Conservation (phyloP, 2,329 filamentous ascomycete genomes). For the Endoconidiophora polonica region DNA sequence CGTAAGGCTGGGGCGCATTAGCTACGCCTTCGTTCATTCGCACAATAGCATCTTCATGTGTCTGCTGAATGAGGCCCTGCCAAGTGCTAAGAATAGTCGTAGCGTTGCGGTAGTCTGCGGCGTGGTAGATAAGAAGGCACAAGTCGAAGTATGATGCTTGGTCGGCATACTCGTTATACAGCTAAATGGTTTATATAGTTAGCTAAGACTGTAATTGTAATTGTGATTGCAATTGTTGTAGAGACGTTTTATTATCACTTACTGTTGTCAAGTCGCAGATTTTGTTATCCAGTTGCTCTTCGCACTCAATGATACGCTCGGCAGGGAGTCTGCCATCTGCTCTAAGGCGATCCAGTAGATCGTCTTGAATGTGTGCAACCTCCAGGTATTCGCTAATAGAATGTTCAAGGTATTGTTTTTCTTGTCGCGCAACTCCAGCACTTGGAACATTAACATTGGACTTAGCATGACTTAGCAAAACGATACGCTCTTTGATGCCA, state of each 20-base stretch:
- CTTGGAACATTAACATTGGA: conserved; percentile 80
- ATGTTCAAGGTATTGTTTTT: conserved; percentile 71
- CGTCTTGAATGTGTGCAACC: conserved; percentile 87
- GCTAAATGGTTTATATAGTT: conserved; percentile 27
- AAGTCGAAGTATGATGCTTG: conserved; percentile 87
- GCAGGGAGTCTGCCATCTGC: conserved; percentile 52
- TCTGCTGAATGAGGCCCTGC: conserved; percentile 61
- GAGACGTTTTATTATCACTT: conserved; percentile 22
- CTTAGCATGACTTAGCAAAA: conserved; percentile 77
- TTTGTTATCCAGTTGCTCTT: conserved; percentile 55
- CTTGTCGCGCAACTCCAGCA: conserved; percentile 57
- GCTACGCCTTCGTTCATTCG: conserved; percentile 15
- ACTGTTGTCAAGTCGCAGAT: conserved; percentile 64
- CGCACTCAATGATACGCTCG: conserved; percentile 46
- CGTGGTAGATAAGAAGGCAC: conserved; percentile 80
- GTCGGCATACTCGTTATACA: conserved; percentile 89
- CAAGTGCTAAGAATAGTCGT: conserved; percentile 74
- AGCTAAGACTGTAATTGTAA: conserved; percentile 9
- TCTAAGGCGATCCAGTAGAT: conserved; percentile 63
- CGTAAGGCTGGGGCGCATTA: conserved; percentile 43
- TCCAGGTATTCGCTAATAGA: conserved; percentile 77
- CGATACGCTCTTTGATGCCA: conserved; percentile 69
- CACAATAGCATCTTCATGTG: conserved; percentile 40
- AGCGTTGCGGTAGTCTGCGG: conserved; percentile 77
- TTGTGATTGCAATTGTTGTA: too few species aligned